Percentiles rank a stretch among this genome's conserved stretches.
These are phyloP conservation scores for Daedaleopsis nitida DNA, from an alignment of 768 basidiomycete genomes.

Conservation along the genomic window DNA sequence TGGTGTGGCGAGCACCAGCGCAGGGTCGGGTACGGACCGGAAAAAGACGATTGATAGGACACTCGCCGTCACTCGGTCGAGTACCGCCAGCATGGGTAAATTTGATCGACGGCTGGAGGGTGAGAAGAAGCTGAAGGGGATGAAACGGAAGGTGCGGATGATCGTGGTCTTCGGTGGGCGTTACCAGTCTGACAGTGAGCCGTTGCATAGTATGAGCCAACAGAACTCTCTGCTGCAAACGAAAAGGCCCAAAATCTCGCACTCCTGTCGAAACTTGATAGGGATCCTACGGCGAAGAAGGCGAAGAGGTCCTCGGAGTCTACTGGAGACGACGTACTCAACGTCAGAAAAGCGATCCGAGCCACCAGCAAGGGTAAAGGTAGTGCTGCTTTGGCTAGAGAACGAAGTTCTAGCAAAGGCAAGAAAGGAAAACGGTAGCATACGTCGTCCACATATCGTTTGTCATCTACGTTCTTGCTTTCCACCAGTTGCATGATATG, in stretches of 20 bases:
- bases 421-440: conserved; percentile 20
- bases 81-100: conserved; percentile 94
- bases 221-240: conserved; percentile 59
- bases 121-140: conserved; percentile 83
- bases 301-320: conserved; percentile 48
- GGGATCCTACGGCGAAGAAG: conserved; percentile 61
- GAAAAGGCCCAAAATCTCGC: conserved; percentile 78
- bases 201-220: conserved; percentile 73
- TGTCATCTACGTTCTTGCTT: not conserved
- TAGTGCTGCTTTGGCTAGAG: conserved; percentile 55
- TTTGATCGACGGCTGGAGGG: conserved; percentile 92
- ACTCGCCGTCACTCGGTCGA: conserved; percentile 71
- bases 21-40: conserved; percentile 39
- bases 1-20: conserved; percentile 6
- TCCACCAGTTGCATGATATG: not conserved
- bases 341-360: conserved; percentile 87
- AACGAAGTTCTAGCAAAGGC: conserved; percentile 32
- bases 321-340: conserved; percentile 54
- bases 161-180: not conserved
- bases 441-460: not conserved
- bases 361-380: conserved; percentile 72
- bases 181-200: not conserved
- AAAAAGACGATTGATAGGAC: conserved; percentile 78
- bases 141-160: conserved; percentile 83
- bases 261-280: conserved; percentile 77